Conservation (phyloP, 371 early-diverging fungal species). For the Mortierella sp. region DNA sequence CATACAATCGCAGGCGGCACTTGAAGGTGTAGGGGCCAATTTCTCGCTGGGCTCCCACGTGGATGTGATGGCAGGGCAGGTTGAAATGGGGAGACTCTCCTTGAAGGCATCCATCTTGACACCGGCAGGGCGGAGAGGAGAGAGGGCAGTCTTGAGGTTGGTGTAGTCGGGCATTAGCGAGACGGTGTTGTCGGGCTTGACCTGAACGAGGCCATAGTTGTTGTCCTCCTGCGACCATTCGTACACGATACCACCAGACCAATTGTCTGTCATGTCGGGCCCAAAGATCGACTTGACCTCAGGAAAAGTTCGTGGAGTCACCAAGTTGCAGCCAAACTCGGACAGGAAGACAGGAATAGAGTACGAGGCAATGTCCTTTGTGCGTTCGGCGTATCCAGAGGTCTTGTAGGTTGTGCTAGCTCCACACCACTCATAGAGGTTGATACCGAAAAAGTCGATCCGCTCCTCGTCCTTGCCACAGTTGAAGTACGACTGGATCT, state of each 20-base stretch:
- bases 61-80: slow-evolving; percentile 68
- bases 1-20: slow-evolving; percentile 79
- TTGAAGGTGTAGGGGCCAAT: slow-evolving; percentile 81
- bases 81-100: slow-evolving; percentile 47
- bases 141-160: slow-evolving; percentile 61
- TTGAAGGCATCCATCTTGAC: slow-evolving; percentile 65
- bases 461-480: slow-evolving; percentile 74
- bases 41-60: slow-evolving; percentile 71
- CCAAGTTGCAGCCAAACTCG: slow-evolving; percentile 76
- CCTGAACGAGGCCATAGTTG: slow-evolving; percentile 81
- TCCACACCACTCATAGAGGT: slow-evolving; percentile 80
- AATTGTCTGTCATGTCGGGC: slow-evolving; percentile 72
- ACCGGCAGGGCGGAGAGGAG: slow-evolving; percentile 61
- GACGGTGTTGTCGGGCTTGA: slow-evolving; percentile 62
- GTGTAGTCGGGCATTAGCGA: slow-evolving; percentile 61
- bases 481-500: slow-evolving; percentile 79
- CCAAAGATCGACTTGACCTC: slow-evolving; percentile 79
- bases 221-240: slow-evolving; percentile 87
- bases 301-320: slow-evolving; percentile 67
- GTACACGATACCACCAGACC: slow-evolving; percentile 87
- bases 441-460: slow-evolving; percentile 82
- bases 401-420: slow-evolving; percentile 62
- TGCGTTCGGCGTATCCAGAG: slow-evolving; percentile 73
- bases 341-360: slow-evolving; percentile 74
- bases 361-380: slow-evolving; percentile 65